Percentiles rank a stretch among this genome's conserved stretches.
Evolutionary conservation across 352 stramenopile species (phyloP).

Genomic region (Phytophthora rubi): DNA sequence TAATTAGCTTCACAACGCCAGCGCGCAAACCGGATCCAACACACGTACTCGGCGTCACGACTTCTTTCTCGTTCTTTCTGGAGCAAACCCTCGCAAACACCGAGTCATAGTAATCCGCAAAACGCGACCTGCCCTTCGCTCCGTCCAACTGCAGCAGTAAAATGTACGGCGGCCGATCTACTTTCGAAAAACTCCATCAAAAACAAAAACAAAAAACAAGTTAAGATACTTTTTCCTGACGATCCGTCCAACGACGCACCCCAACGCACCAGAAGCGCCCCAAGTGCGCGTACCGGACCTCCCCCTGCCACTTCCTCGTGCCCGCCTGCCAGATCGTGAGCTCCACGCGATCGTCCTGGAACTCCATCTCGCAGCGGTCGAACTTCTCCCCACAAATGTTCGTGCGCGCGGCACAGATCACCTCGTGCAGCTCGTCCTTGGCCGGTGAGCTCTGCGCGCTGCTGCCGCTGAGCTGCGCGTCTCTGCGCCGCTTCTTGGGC

Average conservation of each 20-base stretch:
- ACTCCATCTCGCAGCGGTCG: slow-evolving; percentile 48
- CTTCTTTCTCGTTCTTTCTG: slow-evolving; percentile 30
- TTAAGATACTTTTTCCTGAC: neutral
- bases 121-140: slow-evolving; percentile 33
- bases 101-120: slow-evolving; percentile 65
- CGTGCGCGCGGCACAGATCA: slow-evolving; percentile 39
- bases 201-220: neutral
- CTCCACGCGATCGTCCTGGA: slow-evolving; percentile 33
- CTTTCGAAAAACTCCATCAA: slow-evolving; percentile 39
- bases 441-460: slow-evolving; percentile 11
- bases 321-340: slow-evolving; percentile 43
- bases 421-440: slow-evolving; percentile 14
- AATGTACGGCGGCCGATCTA: slow-evolving; percentile 51
- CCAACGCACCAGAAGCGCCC: slow-evolving; percentile 47
- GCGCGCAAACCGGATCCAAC: neutral
- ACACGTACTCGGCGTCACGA: slow-evolving; percentile 41
- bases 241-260: neutral
- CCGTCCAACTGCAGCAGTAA: slow-evolving; percentile 55
- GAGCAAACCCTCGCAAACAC: slow-evolving; percentile 52
- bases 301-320: slow-evolving; percentile 37
- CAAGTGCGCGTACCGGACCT: slow-evolving; percentile 50
- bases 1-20: neutral
- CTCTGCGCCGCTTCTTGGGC: neutral
- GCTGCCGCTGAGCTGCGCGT: neutral
- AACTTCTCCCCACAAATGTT: slow-evolving; percentile 50